Percentiles rank a stretch among this genome's conserved stretches.
phyloP scores from a whole-genome alignment of 306 rosid genomes.

The Amphicarpaea edgeworthii region DNA sequence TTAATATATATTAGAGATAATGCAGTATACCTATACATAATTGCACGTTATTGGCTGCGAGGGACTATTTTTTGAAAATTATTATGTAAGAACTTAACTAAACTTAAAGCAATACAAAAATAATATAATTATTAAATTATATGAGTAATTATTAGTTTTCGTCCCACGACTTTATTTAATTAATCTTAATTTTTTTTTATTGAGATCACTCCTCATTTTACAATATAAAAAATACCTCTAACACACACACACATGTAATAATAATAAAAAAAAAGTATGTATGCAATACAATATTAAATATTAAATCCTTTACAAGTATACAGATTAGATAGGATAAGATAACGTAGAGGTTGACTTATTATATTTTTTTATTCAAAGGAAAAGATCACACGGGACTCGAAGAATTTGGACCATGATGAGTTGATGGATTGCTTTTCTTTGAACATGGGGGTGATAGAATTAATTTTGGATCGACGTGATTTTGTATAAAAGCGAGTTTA shows the following conservation, averaged over 20 bases:
- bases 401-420: not conserved
- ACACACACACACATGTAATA: not conserved
- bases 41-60: not conserved
- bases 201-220: too few relatives aligned
- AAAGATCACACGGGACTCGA: not conserved
- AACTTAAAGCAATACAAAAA: not conserved
- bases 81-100: not conserved
- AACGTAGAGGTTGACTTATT: conserved; percentile 1
- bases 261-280: not conserved
- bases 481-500: too few relatives aligned
- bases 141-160: too few relatives aligned
- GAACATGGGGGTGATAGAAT: too few relatives aligned
- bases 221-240: not conserved
- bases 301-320: not conserved
- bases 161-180: not conserved
- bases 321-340: not conserved
- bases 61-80: not conserved
- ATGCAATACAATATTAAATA: not conserved
- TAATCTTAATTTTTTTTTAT: too few relatives aligned
- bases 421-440: not conserved
- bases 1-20: not conserved
- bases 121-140: too few relatives aligned
- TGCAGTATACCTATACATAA: not conserved
- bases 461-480: too few relatives aligned
- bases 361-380: not conserved